Conservation (phyloP, 176 grass and related monocot genomes). For the Guadua angustifolia region DNA sequence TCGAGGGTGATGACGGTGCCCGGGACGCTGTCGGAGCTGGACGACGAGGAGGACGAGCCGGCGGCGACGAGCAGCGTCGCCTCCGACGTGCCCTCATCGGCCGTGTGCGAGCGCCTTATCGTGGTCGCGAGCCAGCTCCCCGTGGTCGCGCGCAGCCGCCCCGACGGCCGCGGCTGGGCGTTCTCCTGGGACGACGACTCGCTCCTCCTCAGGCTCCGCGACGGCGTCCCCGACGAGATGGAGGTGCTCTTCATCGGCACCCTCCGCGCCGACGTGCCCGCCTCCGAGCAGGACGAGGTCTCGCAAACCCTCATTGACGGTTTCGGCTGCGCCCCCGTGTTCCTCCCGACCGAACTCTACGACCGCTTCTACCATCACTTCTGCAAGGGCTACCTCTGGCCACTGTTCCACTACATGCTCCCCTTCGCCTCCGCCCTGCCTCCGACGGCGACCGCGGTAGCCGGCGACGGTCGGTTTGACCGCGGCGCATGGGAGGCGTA, state of each 20-base stretch:
- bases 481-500: conserved; percentile 77
- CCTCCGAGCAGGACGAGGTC: conserved; percentile 76
- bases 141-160: conserved; percentile 56
- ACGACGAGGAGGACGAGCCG: conserved; percentile 67
- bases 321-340: conserved; percentile 82
- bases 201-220: conserved; percentile 76
- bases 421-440: conserved; percentile 46
- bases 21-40: conserved; percentile 69
- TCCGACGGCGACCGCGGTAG: not conserved
- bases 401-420: conserved; percentile 98
- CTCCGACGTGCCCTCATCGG: conserved; percentile 75
- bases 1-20: conserved; percentile 85
- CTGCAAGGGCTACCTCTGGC: conserved; percentile 90
- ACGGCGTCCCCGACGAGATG: conserved; percentile 84
- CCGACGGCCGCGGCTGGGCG: conserved; percentile 66
- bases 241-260: conserved; percentile 88
- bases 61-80: conserved; percentile 70
- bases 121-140: conserved; percentile 87
- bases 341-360: conserved; percentile 69
- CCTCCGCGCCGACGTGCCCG: conserved; percentile 68
- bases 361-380: conserved; percentile 80
- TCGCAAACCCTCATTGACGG: conserved; percentile 75
- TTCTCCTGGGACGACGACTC: conserved; percentile 90
- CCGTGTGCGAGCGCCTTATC: conserved; percentile 65
- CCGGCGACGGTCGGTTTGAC: conserved; percentile 54